These are phyloP conservation scores for Veloporphyrellus conicus DNA, from an alignment of 1,284 basidiomycete species.

Conservation along the genomic window DNA sequence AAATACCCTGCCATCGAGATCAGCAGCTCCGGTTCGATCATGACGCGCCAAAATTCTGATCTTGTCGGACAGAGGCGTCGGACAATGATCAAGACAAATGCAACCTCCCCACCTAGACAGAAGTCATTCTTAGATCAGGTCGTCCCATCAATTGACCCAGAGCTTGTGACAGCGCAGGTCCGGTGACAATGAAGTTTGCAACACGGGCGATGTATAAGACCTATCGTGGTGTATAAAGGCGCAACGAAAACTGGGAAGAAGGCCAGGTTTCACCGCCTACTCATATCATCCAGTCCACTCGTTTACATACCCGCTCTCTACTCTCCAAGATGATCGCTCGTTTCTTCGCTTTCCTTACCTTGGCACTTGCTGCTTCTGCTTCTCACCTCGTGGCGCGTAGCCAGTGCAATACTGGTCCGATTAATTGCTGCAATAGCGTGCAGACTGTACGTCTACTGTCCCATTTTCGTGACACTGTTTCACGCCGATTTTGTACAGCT, in stretches of 20 bases:
- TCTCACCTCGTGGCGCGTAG: slow-evolving; percentile 4
- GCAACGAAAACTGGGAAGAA: neutral
- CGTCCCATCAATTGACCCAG: neutral
- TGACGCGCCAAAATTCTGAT: too few species aligned
- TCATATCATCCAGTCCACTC: slow-evolving; percentile 3
- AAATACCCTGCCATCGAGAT: too few species aligned
- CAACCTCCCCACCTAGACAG: too few species aligned
- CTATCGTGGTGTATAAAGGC: slow-evolving; percentile 9
- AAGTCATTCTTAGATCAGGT: too few species aligned
- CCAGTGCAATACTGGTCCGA: slow-evolving; percentile 10
- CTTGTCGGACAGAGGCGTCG: too few species aligned
- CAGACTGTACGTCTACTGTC: neutral
- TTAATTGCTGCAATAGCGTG: slow-evolving; percentile 11
- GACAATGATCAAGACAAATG: too few species aligned
- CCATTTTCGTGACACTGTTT: neutral
- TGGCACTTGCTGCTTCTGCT: slow-evolving; percentile 15
- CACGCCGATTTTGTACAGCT: neutral
- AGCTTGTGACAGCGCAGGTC: neutral
- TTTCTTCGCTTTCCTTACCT: slow-evolving; percentile 15
- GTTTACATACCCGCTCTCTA: neutral
- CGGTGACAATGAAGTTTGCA: slow-evolving; percentile 3
- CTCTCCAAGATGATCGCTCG: slow-evolving; percentile 11
- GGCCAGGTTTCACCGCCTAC: neutral
- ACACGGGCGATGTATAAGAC: neutral
- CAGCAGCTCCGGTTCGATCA: too few species aligned